Conservation (phyloP, 805 yeast species). For the Spathaspora sp. region DNA sequence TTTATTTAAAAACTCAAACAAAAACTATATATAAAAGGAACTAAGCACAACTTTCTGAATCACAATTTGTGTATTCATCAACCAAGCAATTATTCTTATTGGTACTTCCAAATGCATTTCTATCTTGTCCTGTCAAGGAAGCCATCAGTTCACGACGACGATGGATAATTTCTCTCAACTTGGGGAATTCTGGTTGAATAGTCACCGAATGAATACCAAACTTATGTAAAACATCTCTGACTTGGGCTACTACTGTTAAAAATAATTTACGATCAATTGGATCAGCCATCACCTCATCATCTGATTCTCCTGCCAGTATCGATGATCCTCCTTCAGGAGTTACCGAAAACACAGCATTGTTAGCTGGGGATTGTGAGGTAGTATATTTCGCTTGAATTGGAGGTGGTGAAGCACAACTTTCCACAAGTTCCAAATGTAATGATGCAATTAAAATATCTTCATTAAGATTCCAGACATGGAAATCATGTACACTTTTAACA, state of each 20-base stretch:
- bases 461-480: slow-evolving; percentile 94
- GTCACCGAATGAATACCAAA: slow-evolving; percentile 92
- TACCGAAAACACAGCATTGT: neutral
- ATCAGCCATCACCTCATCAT: slow-evolving; percentile 45
- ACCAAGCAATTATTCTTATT: slow-evolving; percentile 23
- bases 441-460: slow-evolving; percentile 86
- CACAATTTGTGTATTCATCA: slow-evolving; percentile 30
- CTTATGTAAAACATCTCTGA: slow-evolving; percentile 73
- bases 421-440: slow-evolving; percentile 70
- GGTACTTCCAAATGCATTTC: slow-evolving; percentile 29
- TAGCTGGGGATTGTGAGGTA: neutral
- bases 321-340: neutral
- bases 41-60: slow-evolving; percentile 12
- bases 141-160: slow-evolving; percentile 6
- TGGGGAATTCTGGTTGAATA: slow-evolving; percentile 86
- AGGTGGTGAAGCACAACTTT: slow-evolving; percentile 1
- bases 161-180: slow-evolving; percentile 1
- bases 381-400: slow-evolving; percentile 5
- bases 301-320: neutral
- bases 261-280: slow-evolving; percentile 41
- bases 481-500: slow-evolving; percentile 85
- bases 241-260: slow-evolving; percentile 65
- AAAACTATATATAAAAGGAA: neutral
- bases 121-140: neutral
- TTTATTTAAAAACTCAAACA: slow-evolving; percentile 4